Evolutionary conservation across 2,329 filamentous ascomycete genomes (phyloP).

Genomic region (Reticulascus tulasneorum): DNA sequence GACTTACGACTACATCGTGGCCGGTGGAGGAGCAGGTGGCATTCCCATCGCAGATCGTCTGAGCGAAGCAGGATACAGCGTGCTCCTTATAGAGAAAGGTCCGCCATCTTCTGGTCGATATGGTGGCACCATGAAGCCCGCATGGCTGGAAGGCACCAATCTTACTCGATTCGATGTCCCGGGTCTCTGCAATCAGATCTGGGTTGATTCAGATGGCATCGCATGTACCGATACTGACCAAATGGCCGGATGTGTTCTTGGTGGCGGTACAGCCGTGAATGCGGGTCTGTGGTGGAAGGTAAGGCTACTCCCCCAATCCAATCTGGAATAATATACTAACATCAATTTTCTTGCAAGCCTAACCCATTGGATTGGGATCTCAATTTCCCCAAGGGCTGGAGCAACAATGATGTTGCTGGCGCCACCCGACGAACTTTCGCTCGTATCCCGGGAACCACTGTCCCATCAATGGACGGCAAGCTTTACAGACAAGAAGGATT

Average conservation of each 20-base stretch:
- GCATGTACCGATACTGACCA: slow-evolving; percentile 67
- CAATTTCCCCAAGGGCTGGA: slow-evolving; percentile 71
- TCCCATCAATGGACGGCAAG: slow-evolving; percentile 62
- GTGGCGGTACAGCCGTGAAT: slow-evolving; percentile 64
- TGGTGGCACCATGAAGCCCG: slow-evolving; percentile 56
- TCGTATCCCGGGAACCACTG: slow-evolving; percentile 66
- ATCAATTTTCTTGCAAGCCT: slow-evolving; percentile 31
- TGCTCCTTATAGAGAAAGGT: slow-evolving; percentile 11
- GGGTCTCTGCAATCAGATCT: slow-evolving; percentile 68
- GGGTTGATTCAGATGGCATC: slow-evolving; percentile 58
- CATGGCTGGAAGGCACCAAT: slow-evolving; percentile 58
- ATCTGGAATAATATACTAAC: neutral
- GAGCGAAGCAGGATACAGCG: slow-evolving; percentile 13
- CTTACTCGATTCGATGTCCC: slow-evolving; percentile 69
- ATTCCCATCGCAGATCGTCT: slow-evolving; percentile 12
- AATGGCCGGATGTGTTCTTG: slow-evolving; percentile 69
- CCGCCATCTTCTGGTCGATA: slow-evolving; percentile 61
- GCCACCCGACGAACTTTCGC: slow-evolving; percentile 61
- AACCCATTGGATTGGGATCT: slow-evolving; percentile 64
- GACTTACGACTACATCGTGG: slow-evolving; percentile 17
- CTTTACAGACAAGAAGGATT: slow-evolving; percentile 66
- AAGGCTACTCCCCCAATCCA: slow-evolving; percentile 9
- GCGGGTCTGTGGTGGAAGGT: slow-evolving; percentile 65
- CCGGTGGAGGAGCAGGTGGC: slow-evolving; percentile 13
- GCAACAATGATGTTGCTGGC: slow-evolving; percentile 55